Percentiles rank a stretch among this genome's conserved stretches.
Conservation (phyloP, 2,329 filamentous ascomycete species). For the Aureobasidium subglaciale region DNA sequence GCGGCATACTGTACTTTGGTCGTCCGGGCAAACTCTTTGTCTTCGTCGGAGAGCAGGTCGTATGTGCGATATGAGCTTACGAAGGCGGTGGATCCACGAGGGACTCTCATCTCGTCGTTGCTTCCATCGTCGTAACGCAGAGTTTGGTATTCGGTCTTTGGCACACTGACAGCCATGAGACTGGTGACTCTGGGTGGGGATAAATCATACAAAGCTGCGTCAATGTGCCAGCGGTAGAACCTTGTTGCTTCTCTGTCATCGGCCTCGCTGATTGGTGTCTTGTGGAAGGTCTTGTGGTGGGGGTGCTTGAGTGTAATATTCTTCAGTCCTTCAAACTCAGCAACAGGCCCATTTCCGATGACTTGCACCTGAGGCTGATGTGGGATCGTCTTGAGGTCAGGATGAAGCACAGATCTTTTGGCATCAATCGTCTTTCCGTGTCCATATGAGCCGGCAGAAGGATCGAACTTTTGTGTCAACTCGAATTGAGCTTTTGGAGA, state of each 20-base stretch:
- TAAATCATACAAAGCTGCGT: constrained; percentile 67
- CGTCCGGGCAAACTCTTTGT: constrained; percentile 60
- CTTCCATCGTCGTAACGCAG: constrained; percentile 68
- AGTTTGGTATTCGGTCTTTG: constrained; percentile 57
- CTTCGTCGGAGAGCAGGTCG: constrained; percentile 55
- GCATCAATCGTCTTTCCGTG: constrained; percentile 68
- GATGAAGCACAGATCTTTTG: constrained; percentile 61
- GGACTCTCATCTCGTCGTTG: constrained; percentile 58
- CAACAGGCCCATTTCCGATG: constrained; percentile 67
- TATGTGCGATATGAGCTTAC: constrained; percentile 66
- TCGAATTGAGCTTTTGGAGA: constrained; percentile 67
- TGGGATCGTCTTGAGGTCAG: constrained; percentile 72
- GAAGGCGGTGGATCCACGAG: constrained; percentile 71
- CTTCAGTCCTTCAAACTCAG: constrained; percentile 62
- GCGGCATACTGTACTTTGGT: constrained; percentile 68
- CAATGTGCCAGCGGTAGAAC: constrained; percentile 75
- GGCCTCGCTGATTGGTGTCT: constrained; percentile 53
- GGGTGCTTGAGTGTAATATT: constrained; percentile 65
- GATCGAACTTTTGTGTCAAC: constrained; percentile 68
- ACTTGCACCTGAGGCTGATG: constrained; percentile 75
- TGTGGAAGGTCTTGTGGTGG: constrained; percentile 71
- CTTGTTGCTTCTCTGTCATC: constrained; percentile 52
- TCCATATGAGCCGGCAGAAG: constrained; percentile 57
- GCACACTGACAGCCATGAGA: constrained; percentile 66
- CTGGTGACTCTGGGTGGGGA: constrained; percentile 68